phyloP scores from a whole-genome alignment of 2,329 filamentous ascomycete genomes.

The Ophiostoma sp. region DNA sequence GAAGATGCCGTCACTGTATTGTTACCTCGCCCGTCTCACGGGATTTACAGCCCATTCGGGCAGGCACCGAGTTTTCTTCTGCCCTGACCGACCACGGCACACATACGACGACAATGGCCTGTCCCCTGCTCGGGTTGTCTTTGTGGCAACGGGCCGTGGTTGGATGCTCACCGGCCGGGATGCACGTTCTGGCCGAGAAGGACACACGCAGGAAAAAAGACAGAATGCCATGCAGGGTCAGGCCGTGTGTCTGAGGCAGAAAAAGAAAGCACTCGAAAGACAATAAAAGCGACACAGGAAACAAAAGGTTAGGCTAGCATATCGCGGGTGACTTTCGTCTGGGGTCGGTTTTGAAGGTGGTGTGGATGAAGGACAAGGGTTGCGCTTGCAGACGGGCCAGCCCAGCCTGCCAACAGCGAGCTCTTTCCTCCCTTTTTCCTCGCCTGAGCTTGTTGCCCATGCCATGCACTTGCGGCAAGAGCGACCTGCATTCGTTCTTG shows the following conservation, averaged over 20 bases:
- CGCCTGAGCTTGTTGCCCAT: neutral
- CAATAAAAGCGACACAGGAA: neutral
- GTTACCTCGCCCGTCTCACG: neutral
- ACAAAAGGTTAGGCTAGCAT: neutral
- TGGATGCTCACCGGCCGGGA: conserved; percentile 14
- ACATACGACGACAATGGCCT: neutral
- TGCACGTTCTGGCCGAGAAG: neutral
- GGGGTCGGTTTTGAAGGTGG: neutral
- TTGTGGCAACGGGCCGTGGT: neutral
- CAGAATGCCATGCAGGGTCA: neutral
- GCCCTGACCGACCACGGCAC: neutral
- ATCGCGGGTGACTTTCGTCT: neutral
- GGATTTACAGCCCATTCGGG: neutral
- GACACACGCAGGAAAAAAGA: neutral
- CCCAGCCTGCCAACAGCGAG: neutral
- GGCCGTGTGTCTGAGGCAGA: neutral
- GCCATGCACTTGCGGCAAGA: neutral
- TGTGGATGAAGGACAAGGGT: neutral
- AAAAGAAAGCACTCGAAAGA: neutral
- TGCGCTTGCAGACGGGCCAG: conserved; percentile 5
- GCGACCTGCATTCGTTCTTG: neutral
- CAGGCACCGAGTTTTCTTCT: neutral
- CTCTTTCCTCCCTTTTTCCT: neutral
- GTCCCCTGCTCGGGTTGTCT: neutral
- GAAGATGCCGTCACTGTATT: neutral